Percentiles rank a stretch among this genome's conserved stretches.
Evolutionary conservation across 31 red algal species (phyloP).

Genomic region (Asparagopsis taxiformis): DNA sequence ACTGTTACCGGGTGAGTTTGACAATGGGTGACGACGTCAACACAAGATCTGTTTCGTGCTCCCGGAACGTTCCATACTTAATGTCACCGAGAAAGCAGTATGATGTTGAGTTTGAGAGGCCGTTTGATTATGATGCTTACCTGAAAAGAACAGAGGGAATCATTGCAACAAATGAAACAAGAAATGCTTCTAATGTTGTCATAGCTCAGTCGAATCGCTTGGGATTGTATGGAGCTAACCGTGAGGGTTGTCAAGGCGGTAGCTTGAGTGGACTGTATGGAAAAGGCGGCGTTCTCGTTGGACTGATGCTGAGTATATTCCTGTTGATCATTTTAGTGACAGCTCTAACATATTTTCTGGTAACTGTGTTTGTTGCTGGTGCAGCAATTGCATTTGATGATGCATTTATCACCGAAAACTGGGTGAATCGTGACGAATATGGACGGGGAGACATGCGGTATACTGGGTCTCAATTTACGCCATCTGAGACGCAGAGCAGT

Average conservation of each 20-base stretch:
- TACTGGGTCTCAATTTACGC: too few species aligned
- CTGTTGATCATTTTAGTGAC: constrained; percentile 34
- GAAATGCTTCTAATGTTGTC: constrained; percentile 30
- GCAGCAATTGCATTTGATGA: constrained; percentile 13
- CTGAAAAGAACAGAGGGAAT: constrained; percentile 42
- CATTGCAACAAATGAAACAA: constrained; percentile 19
- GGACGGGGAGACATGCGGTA: constrained; percentile 45
- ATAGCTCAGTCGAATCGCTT: constrained; percentile 47
- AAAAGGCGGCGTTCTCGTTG: constrained; percentile 12
- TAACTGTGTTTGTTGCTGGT: constrained; percentile 13
- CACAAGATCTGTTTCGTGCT: constrained; percentile 29
- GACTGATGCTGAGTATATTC: constrained; percentile 52
- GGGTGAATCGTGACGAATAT: constrained; percentile 60
- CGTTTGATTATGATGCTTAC: constrained; percentile 37
- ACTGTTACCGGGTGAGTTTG: constrained; percentile 59
- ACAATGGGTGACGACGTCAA: constrained; percentile 29
- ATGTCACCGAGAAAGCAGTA: constrained; percentile 62
- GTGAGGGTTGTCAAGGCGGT: constrained; percentile 15
- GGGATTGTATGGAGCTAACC: constrained; percentile 68
- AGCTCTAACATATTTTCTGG: constrained; percentile 43
- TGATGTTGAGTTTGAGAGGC: constrained; percentile 10
- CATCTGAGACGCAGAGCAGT: too few species aligned
- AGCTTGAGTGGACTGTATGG: constrained; percentile 21
- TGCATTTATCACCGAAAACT: constrained; percentile 2
- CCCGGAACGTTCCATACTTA: constrained; percentile 31